A percentile compares a stretch with the other conserved stretches of the same genome.
Conservation (phyloP, 345 rosid genomes). For the Corchorus capsularis region DNA sequence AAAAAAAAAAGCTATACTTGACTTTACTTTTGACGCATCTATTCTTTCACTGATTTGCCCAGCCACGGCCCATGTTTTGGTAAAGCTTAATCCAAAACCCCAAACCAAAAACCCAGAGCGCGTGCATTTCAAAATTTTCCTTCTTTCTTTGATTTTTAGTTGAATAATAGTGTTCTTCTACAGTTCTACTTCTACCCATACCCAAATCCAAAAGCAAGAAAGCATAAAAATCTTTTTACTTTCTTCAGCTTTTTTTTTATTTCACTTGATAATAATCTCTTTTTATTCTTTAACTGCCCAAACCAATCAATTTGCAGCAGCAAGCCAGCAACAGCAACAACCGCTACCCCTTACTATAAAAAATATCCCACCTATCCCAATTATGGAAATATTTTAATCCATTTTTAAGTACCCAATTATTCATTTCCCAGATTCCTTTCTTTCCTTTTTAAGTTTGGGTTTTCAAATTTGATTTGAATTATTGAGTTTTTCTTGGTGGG, state of each 20-base stretch:
- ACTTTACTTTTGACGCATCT: not conserved
- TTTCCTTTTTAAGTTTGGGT: not conserved
- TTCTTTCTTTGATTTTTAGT: not conserved
- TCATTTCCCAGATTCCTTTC: not conserved
- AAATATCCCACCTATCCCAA: not conserved
- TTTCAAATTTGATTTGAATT: not conserved
- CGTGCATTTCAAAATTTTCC: not conserved
- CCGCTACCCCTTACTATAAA: not conserved
- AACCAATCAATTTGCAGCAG: conserved; percentile 6
- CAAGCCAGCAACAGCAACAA: not conserved
- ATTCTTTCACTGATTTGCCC: not conserved
- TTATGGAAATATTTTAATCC: no score
- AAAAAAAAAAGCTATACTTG: not conserved
- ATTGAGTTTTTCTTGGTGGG: not conserved
- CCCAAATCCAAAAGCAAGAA: not conserved
- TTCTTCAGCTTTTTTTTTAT: not conserved
- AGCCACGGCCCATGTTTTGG: no score
- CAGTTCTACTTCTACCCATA: not conserved
- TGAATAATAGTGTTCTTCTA: not conserved
- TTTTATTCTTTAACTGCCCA: not conserved
- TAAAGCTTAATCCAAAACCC: no score
- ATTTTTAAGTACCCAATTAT: not conserved
- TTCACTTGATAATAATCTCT: not conserved
- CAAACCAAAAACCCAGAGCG: not conserved
- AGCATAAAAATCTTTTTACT: not conserved